Evolutionary conservation across 345 rosid species (phyloP), one percentile per base, ranked within the genome.

Genomic region (Eutrema japonicum): DNA sequence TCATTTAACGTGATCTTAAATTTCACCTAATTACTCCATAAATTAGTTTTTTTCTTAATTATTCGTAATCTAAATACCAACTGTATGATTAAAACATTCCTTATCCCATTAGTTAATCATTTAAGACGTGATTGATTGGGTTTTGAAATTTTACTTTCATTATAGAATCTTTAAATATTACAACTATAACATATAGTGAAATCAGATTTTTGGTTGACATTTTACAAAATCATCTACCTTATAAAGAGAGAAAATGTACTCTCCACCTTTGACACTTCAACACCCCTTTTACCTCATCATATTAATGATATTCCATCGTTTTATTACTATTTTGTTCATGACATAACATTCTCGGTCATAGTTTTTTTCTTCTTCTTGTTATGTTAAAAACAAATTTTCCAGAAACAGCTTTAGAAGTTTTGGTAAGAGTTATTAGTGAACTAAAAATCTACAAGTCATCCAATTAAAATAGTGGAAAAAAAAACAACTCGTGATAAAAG

Each of bases 11-110:
- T 11, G 2, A 38, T 14, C 43, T 33, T 47, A 38, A 22, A 12
- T 2, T 40, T 58, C 36, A 66, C 72, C 72, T 74, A 66, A 74
- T 30, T 32, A 61, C 66, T 47, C 30, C 41, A 9, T 60, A 12
- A 41, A 2, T 18, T 37, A 38, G 1, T 33, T 8, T 8, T 29
- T 52, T 5, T 27, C 51, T 47, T 16, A 47, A 10, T 43, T 45
- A 12, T 53, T 53, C 18, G 12, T 52, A 53, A 30, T 53, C 36
- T 53, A 30, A 53, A 30, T 53, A 53, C 10, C 58, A 7, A 53
- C 10, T n/a, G 4, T 32, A 54, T 30, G 37, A 32, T 54, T 30
- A 54, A 1, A 3, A 54, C 59, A 40, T 54, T 32, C 40, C 60
- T 55, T 36, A n/a, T 55, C 26, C 2, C 26, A 35, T 2, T 13